Conservation (phyloP, 345 rosid species). For the Eucalyptus microcorys region DNA sequence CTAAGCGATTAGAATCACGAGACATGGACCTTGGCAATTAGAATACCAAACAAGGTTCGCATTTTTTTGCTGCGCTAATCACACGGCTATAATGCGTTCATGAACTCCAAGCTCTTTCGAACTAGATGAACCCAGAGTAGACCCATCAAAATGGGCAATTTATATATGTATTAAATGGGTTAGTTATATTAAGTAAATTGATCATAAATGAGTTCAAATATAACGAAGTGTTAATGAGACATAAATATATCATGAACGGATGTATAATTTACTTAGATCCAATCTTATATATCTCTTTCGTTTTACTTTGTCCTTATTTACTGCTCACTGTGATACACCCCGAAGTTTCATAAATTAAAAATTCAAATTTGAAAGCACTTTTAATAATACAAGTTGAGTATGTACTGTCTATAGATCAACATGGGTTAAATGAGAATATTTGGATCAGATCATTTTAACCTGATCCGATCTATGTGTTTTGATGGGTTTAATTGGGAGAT, state of each 20-base stretch:
- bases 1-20: neutral
- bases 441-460: accelerated
- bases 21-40: neutral
- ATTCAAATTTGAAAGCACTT: too few relatives aligned
- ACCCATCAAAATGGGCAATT: neutral
- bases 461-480: accelerated
- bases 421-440: too few relatives aligned
- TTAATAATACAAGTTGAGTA: too few relatives aligned
- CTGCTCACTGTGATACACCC: accelerated
- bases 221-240: accelerated
- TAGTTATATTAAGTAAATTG: too few relatives aligned
- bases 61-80: neutral
- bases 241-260: accelerated
- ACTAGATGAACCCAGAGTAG: neutral
- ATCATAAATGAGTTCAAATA: neutral
- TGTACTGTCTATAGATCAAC: accelerated
- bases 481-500: accelerated
- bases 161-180: too few relatives aligned
- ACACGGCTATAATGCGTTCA: neutral
- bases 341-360: accelerated
- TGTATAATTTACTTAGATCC: accelerated
- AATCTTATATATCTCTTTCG: accelerated
- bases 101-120: neutral
- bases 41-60: neutral
- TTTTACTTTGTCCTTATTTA: accelerated